Conservation (phyloP, 1,284 basidiomycete genomes). For the Austroboletus niveus region DNA sequence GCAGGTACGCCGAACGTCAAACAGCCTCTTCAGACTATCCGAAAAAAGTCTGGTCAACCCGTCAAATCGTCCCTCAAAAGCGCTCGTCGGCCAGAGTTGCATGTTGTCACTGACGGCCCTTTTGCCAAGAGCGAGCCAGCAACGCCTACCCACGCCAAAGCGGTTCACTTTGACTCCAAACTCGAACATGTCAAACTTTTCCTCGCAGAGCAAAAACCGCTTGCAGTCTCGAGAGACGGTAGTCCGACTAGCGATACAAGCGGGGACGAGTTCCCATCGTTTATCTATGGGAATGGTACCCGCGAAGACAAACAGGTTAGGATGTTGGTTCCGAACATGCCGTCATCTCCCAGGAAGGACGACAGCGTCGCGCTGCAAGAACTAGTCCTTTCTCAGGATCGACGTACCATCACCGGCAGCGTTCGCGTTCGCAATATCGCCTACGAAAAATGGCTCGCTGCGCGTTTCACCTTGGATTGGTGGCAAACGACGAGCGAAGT, state of each 20-base stretch:
- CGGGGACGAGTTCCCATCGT: slow-evolving; percentile 67
- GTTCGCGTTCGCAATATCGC: slow-evolving; percentile 84
- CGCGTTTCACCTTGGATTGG: slow-evolving; percentile 90
- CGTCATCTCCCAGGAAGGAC: slow-evolving; percentile 33
- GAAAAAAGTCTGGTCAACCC: slow-evolving; percentile 92
- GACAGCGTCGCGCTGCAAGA: slow-evolving; percentile 54
- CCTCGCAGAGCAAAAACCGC: slow-evolving; percentile 89
- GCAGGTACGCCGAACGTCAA: slow-evolving; percentile 9
- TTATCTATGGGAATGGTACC: slow-evolving; percentile 51
- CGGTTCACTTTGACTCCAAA: slow-evolving; percentile 90
- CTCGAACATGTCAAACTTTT: slow-evolving; percentile 94
- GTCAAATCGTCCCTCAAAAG: slow-evolving; percentile 90
- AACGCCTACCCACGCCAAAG: slow-evolving; percentile 66
- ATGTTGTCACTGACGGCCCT: slow-evolving; percentile 45
- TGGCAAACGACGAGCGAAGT: slow-evolving; percentile 98
- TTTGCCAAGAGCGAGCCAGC: slow-evolving; percentile 58
- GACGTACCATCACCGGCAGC: slow-evolving; percentile 59
- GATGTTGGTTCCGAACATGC: slow-evolving; percentile 59
- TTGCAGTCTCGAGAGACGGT: slow-evolving; percentile 88
- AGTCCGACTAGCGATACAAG: slow-evolving; percentile 84
- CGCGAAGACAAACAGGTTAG: slow-evolving; percentile 41
- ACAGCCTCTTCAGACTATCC: slow-evolving; percentile 28
- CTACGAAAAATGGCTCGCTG: slow-evolving; percentile 85
- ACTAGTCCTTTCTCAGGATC: slow-evolving; percentile 61
- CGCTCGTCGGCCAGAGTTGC: slow-evolving; percentile 49